Conservation (phyloP, 345 rosid species). For the Populus nigra region DNA sequence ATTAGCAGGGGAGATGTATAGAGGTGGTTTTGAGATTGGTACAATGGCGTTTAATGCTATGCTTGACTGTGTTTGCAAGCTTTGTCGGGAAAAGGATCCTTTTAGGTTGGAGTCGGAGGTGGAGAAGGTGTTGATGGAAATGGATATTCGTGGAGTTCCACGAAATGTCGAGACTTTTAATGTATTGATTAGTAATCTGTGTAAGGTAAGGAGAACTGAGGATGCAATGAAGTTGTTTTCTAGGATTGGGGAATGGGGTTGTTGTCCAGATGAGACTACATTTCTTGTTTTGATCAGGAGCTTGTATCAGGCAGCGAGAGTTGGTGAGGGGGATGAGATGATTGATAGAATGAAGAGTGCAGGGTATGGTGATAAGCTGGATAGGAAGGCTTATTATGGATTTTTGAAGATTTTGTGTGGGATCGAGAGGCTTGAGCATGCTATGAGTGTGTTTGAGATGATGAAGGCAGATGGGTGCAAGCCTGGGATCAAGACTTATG, state of each 20-base stretch:
- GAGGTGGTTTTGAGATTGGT: conserved; percentile 94
- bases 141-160: conserved; percentile 84
- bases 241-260: conserved; percentile 87
- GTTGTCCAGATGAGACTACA: conserved; percentile 60
- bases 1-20: conserved; percentile 82
- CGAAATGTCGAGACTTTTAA: conserved; percentile 83
- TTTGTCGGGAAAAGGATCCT: conserved; percentile 80
- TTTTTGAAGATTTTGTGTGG: conserved; percentile 82
- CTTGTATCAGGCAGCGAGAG: conserved; percentile 83
- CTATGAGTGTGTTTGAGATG: conserved; percentile 69
- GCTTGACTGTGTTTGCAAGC: conserved; percentile 85
- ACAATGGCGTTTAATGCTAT: conserved; percentile 59
- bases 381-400: conserved; percentile 62
- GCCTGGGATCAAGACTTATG: conserved; percentile 78
- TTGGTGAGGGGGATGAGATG: conserved; percentile 93
- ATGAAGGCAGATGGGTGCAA: conserved; percentile 75
- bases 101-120: conserved; percentile 62
- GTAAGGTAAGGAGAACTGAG: conserved; percentile 76
- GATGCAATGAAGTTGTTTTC: conserved; percentile 72
- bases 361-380: conserved; percentile 52
- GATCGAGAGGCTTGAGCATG: conserved; percentile 94
- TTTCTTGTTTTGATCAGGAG: conserved; percentile 67
- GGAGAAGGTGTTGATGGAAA: conserved; percentile 76
- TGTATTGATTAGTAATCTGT: conserved; percentile 66
- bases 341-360: conserved; percentile 85